Percentiles rank a stretch among this genome's conserved stretches.
phyloP scores from a whole-genome alignment of 345 rosid genomes.

The Odontarrhena argentea region DNA sequence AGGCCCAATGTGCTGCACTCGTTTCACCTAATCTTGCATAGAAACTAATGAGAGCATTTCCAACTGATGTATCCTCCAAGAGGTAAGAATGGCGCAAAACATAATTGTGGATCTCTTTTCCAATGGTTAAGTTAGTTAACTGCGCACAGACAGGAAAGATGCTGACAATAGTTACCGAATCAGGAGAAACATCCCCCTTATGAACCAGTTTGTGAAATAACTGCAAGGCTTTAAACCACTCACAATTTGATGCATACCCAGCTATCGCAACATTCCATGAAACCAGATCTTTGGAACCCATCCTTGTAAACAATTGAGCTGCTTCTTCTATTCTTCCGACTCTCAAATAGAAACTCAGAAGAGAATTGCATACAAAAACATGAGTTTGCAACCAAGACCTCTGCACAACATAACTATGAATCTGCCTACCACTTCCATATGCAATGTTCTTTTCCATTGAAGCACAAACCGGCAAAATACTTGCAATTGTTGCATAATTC shows the following conservation, averaged over 20 bases:
- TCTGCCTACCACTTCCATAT: slow-evolving; percentile 56
- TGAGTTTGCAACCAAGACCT: slow-evolving; percentile 52
- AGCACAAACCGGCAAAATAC: slow-evolving; percentile 63
- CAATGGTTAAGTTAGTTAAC: slow-evolving; percentile 46
- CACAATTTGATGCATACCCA: slow-evolving; percentile 65
- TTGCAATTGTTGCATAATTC: slow-evolving; percentile 60
- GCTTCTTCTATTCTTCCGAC: slow-evolving; percentile 59
- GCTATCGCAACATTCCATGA: slow-evolving; percentile 85
- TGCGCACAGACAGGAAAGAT: slow-evolving; percentile 75
- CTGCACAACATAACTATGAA: slow-evolving; percentile 63
- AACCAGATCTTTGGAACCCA: slow-evolving; percentile 70
- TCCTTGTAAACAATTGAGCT: slow-evolving; percentile 59
- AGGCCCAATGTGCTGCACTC: slow-evolving; percentile 51
- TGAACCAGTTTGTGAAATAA: slow-evolving; percentile 54
- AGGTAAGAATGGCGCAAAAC: slow-evolving; percentile 36
- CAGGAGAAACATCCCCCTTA: slow-evolving; percentile 47
- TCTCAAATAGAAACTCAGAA: slow-evolving; percentile 71
- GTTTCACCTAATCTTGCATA: slow-evolving; percentile 61
- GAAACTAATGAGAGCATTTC: slow-evolving; percentile 55
- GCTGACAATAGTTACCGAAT: slow-evolving; percentile 65
- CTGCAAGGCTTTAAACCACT: slow-evolving; percentile 62
- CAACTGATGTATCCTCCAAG: slow-evolving; percentile 43
- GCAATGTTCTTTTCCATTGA: slow-evolving; percentile 49
- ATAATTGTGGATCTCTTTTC: slow-evolving; percentile 47
- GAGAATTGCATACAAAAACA: slow-evolving; percentile 67